Conservation (phyloP, 345 rosid species). For the Schrenkiella parvula region DNA sequence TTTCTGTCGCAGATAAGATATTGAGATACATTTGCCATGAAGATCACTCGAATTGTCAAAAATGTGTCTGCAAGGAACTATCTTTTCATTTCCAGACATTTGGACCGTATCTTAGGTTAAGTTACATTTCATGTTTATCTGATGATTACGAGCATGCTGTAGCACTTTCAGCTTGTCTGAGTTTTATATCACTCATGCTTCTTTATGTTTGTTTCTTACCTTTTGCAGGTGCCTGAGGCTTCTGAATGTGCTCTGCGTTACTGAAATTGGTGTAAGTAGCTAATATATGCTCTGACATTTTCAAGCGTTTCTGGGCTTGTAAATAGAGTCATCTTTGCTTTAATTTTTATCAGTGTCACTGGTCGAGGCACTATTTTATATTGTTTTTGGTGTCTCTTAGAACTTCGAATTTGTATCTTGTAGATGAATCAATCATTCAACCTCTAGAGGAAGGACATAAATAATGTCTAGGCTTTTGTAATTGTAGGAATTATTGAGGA, state of each 20-base stretch:
- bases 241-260: slow-evolving; percentile 64
- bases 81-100: slow-evolving; percentile 62
- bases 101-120: slow-evolving; percentile 54
- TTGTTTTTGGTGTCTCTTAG: slow-evolving; percentile 2
- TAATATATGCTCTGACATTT: not conserved
- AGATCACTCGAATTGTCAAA: slow-evolving; percentile 29
- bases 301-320: no score
- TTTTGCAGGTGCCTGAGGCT: slow-evolving; percentile 74
- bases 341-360: not conserved
- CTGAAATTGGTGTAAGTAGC: slow-evolving; percentile 72
- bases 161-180: not conserved
- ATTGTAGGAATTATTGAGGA: slow-evolving; percentile 61
- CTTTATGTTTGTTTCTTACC: slow-evolving; percentile 10
- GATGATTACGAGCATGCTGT: not conserved
- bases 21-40: slow-evolving; percentile 52
- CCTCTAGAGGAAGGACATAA: not conserved
- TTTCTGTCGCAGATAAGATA: slow-evolving; percentile 43
- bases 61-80: slow-evolving; percentile 42
- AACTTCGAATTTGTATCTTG: not conserved
- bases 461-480: slow-evolving; percentile 10
- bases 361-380: not conserved
- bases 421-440: slow-evolving; percentile 2
- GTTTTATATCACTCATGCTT: not conserved
- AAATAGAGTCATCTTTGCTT: not conserved
- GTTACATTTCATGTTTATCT: slow-evolving; percentile 1